phyloP scores from a whole-genome alignment of 2,329 filamentous ascomycete genomes.

The Alternaria sp. region DNA sequence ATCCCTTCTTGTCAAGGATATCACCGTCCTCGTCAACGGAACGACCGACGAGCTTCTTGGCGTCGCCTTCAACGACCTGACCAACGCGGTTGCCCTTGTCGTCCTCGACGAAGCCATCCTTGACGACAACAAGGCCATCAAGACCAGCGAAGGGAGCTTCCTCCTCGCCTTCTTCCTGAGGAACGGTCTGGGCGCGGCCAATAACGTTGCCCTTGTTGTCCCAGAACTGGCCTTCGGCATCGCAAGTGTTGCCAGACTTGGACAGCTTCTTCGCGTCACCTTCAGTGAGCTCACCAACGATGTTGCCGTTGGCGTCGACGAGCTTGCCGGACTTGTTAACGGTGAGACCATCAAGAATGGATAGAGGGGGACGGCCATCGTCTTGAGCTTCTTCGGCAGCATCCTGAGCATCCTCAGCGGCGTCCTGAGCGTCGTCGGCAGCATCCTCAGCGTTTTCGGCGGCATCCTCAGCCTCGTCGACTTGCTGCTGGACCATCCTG shows the following conservation, averaged over 20 bases:
- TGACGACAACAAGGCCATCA: constrained; percentile 60
- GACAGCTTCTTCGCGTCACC: constrained; percentile 63
- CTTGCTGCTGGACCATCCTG: constrained; percentile 51
- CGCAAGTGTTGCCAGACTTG: constrained; percentile 56
- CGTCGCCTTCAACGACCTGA: constrained; percentile 59
- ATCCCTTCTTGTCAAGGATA: constrained; percentile 63
- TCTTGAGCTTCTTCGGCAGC: constrained; percentile 45
- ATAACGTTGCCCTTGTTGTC: constrained; percentile 64
- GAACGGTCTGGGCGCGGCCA: constrained; percentile 59
- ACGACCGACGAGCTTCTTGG: constrained; percentile 62
- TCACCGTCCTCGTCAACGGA: constrained; percentile 62
- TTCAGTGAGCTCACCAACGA: constrained; percentile 61
- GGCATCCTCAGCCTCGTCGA: constrained; percentile 42
- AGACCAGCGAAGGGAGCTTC: constrained; percentile 61
- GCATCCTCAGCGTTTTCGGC: constrained; percentile 33
- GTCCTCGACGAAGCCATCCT: constrained; percentile 60
- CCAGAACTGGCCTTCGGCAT: constrained; percentile 62
- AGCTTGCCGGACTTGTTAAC: constrained; percentile 63
- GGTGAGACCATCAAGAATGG: constrained; percentile 59
- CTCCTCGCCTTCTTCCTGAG: constrained; percentile 58
- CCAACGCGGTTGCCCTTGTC: constrained; percentile 62
- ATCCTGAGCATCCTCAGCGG: constrained; percentile 40
- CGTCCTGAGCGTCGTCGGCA: constrained; percentile 25
- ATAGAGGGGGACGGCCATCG: constrained; percentile 57
- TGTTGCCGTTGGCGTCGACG: constrained; percentile 56